Conservation (phyloP, 306 rosid species). For the Mimosa bimucronata region DNA sequence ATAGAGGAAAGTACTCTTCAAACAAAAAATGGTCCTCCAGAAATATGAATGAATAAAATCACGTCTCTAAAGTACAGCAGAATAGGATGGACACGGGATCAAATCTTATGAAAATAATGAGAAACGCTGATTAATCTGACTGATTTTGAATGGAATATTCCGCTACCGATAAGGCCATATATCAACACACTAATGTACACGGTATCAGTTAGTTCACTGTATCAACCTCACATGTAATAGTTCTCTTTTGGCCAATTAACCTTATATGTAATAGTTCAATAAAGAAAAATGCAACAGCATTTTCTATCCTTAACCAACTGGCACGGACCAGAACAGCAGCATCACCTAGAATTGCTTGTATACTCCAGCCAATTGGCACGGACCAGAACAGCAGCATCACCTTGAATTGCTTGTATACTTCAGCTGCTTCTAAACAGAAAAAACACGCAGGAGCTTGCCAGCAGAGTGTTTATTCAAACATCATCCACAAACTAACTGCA, state of each 20-base stretch:
- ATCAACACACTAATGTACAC: slow-evolving; percentile 51
- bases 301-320: slow-evolving; percentile 28
- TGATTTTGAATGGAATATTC: slow-evolving; percentile 38
- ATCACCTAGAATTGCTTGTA: slow-evolving; percentile 18
- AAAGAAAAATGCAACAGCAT: slow-evolving; percentile 42
- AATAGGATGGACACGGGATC: neutral
- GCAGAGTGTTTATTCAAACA: slow-evolving; percentile 34
- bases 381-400: slow-evolving; percentile 34
- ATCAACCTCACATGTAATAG: slow-evolving; percentile 31
- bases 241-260: neutral
- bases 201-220: slow-evolving; percentile 27
- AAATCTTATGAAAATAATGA: neutral
- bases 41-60: neutral
- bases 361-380: slow-evolving; percentile 26
- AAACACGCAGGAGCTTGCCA: slow-evolving; percentile 21
- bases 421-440: slow-evolving; percentile 38
- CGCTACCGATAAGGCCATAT: slow-evolving; percentile 53
- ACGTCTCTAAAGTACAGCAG: neutral
- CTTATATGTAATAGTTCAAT: neutral
- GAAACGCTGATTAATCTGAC: slow-evolving; percentile 22
- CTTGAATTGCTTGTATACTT: slow-evolving; percentile 5
- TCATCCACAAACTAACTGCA: slow-evolving; percentile 25
- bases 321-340: slow-evolving; percentile 34
- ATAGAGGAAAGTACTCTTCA: neutral
- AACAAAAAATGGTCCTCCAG: neutral